Evolutionary conservation across 2,329 filamentous ascomycete genomes (phyloP), one percentile per base, ranked within the genome.

Genomic region (Monilinia fructigena): DNA sequence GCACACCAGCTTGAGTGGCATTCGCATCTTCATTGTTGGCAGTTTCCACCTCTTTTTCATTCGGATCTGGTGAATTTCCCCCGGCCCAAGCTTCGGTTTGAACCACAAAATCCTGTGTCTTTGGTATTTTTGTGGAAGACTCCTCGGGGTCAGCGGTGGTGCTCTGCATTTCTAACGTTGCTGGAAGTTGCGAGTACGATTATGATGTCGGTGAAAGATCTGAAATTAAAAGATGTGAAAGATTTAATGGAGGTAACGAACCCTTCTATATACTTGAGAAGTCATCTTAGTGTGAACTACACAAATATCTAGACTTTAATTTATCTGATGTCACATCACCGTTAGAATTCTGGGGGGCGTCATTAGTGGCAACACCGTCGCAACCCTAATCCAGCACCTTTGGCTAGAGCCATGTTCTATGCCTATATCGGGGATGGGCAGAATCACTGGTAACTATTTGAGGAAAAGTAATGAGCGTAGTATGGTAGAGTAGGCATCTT

Each of bases 1-100:
- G 68, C 14, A 73, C 69, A 35, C 72, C 72, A 26, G 63, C 55
- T 61, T 66, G 63, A 18, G 28, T 66, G 35, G 6, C 40, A 60
- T 61, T 61, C 35, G 20, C 58, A 50, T 20, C 45, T 11, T 60
- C 12, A 48, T 60, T 11, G 50, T 20, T 50, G 28, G 14, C 45
- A 61, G 14, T 40, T 38, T 60, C 58, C 8, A 50, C 8, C 2
- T 60, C 28, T 50, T 50, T 38, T 26, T 26, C 58, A 38, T 38
- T 26, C 5, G 8, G n/a, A n/a, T 35, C 58, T 50, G 47, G 11
- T 4, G 47, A 54, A 42, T 16, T 54, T 7, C 28, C 45, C 35
- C 45, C 20, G 10, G n/a, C 14, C n/a, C 7, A 28, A 38, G n/a
- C 58, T 38, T 52, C n/a, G 2, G 31, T 38, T 16, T 40, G 45